Evolutionary conservation across 306 rosid species (phyloP).

Genomic region (Hippophae rhamnoides): DNA sequence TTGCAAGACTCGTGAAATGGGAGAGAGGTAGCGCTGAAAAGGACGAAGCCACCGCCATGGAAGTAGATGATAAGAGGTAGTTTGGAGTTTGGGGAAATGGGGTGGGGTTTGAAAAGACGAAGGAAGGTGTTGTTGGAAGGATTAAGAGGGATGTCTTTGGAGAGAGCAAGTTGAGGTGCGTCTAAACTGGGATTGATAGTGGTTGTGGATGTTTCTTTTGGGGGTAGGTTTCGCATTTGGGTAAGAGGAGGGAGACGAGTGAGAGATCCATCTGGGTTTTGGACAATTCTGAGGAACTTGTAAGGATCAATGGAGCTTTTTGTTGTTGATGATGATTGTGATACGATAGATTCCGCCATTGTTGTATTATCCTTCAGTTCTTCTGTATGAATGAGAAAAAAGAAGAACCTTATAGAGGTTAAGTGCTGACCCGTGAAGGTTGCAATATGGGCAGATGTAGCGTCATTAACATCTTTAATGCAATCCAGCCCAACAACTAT

Average conservation of each 20-base stretch:
- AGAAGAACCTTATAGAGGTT: neutral
- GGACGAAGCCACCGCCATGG: conserved; percentile 86
- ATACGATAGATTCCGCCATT: conserved; percentile 31
- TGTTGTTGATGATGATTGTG: neutral
- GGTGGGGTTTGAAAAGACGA: conserved; percentile 57
- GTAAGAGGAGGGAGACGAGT: conserved; percentile 21
- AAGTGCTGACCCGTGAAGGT: neutral
- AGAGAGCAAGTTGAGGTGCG: conserved; percentile 22
- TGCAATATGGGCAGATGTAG: too few relatives aligned
- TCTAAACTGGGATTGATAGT: neutral
- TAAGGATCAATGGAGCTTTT: conserved; percentile 27
- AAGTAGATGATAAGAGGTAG: conserved; percentile 44
- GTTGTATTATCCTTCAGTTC: neutral
- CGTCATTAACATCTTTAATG: too few relatives aligned
- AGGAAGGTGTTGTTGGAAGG: conserved; percentile 36
- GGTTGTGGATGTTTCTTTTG: conserved; percentile 13
- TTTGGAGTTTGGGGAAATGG: conserved; percentile 17
- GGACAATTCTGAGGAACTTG: conserved; percentile 33
- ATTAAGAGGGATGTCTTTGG: conserved; percentile 49
- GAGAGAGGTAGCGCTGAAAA: conserved; percentile 38
- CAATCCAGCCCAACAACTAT: too few relatives aligned
- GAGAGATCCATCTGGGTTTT: conserved; percentile 56
- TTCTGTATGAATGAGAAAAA: neutral
- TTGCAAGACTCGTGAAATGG: conserved; percentile 41
- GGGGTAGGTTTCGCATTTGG: conserved; percentile 15